Percentiles rank a stretch among this genome's conserved stretches.
These are phyloP conservation scores for Globisporangium cederbergense DNA, from an alignment of 352 stramenopile species.

Conservation along the genomic window DNA sequence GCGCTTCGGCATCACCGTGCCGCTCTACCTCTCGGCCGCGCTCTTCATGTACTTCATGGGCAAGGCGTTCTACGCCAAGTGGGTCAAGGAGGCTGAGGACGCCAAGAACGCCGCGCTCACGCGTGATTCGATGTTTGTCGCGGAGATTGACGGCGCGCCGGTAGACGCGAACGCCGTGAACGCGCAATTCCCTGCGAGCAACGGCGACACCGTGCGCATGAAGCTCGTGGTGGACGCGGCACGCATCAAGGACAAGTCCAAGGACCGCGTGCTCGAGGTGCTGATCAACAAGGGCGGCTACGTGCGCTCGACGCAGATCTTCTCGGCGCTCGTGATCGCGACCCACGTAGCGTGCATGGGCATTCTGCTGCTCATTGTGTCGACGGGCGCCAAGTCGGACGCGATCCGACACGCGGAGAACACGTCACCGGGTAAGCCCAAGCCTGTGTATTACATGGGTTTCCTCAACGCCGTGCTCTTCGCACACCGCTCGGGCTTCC, in stretches of 20 bases:
- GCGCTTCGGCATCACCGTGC: constrained; percentile 70
- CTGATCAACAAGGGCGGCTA: constrained; percentile 76
- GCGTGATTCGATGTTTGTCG: constrained; percentile 27
- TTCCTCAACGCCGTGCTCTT: constrained; percentile 81
- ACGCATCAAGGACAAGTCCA: constrained; percentile 44
- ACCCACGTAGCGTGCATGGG: constrained; percentile 72
- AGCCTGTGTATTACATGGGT: constrained; percentile 81
- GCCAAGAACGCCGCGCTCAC: constrained; percentile 55
- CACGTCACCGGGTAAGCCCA: constrained; percentile 40
- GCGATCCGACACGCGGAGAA: constrained; percentile 21
- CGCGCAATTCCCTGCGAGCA: constrained; percentile 12
- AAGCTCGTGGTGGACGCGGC: constrained; percentile 45
- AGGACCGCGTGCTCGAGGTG: constrained; percentile 48
- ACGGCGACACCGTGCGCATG: constrained; percentile 25
- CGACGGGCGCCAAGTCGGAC: constrained; percentile 35
- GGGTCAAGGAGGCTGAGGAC: constrained; percentile 63
- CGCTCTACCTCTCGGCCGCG: constrained; percentile 60
- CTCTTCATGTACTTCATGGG: constrained; percentile 80
- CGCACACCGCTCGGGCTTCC: constrained; percentile 71
- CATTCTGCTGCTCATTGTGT: constrained; percentile 62
- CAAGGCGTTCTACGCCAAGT: constrained; percentile 67
- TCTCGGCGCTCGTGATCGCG: constrained; percentile 65
- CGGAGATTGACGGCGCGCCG: constrained; percentile 23
- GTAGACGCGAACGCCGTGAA: constrained; percentile 13
- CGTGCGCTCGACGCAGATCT: constrained; percentile 77